These are phyloP conservation scores for Hanseniaspora occidentalis DNA, from an alignment of 805 yeast genomes.

Conservation along the genomic window DNA sequence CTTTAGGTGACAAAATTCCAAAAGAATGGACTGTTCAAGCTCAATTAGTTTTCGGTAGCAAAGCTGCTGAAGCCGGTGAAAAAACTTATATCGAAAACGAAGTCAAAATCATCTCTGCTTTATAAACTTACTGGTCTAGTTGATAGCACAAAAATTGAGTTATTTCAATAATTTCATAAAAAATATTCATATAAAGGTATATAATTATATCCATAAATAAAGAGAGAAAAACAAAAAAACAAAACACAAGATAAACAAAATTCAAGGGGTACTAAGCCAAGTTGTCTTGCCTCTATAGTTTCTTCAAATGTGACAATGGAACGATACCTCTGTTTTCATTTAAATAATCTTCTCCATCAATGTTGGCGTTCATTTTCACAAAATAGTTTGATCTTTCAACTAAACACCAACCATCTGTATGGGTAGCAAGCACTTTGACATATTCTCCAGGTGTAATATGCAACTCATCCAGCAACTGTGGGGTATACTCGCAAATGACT, in stretches of 20 bases:
- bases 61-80: constrained; percentile 24
- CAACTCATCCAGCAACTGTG: constrained; percentile 28
- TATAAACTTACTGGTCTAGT: too few relatives aligned
- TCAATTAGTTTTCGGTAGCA: constrained; percentile 39
- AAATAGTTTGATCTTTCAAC: constrained; percentile 16
- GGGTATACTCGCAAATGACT: constrained; percentile 18
- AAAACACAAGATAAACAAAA: too few relatives aligned
- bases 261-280: too few relatives aligned
- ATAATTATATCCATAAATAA: too few relatives aligned
- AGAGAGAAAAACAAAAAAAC: too few relatives aligned
- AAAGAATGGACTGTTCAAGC: constrained; percentile 33
- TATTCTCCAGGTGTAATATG: constrained; percentile 21
- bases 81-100: constrained; percentile 32
- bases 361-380: constrained; percentile 1
- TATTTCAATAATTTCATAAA: too few relatives aligned
- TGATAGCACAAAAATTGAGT: too few relatives aligned
- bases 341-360: constrained; percentile 17
- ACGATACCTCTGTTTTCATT: constrained; percentile 25
- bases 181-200: too few relatives aligned
- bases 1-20: constrained; percentile 29
- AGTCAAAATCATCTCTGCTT: constrained; percentile 24
- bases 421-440: constrained; percentile 26
- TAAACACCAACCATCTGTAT: constrained; percentile 34
- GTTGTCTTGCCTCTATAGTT: not conserved
- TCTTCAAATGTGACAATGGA: constrained; percentile 26